Conservation (phyloP, 352 stramenopile species). For the Globisporangium abappressorium region DNA sequence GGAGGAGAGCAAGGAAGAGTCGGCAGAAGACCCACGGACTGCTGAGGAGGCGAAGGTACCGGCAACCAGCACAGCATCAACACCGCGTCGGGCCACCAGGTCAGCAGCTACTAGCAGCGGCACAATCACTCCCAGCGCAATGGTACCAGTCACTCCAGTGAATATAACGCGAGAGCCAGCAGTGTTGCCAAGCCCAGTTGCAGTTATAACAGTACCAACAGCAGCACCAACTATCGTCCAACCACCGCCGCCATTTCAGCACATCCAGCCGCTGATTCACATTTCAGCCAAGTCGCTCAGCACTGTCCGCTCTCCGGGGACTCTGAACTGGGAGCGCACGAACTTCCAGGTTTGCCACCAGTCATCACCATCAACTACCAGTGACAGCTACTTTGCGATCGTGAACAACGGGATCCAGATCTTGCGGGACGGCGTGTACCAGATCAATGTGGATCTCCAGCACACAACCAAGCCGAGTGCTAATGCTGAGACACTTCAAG, state of each 20-base stretch:
- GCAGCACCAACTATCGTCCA: not conserved
- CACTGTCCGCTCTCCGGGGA: conserved; percentile 17
- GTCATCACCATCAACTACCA: conserved; percentile 10
- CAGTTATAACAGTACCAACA: not conserved
- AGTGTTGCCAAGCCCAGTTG: not conserved
- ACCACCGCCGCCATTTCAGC: not conserved
- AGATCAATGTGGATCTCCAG: conserved; percentile 37
- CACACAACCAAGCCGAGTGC: conserved; percentile 8
- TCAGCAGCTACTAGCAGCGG: not conserved
- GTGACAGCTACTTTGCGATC: conserved; percentile 25
- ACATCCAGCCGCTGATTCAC: conserved; percentile 25
- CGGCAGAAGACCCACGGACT: not conserved
- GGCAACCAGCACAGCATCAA: not conserved
- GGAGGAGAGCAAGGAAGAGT: not conserved
- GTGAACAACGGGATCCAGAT: conserved; percentile 28
- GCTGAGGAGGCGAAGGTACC: not conserved
- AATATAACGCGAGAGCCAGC: not conserved
- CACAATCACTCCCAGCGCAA: not conserved
- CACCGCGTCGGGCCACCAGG: not conserved
- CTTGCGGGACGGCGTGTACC: conserved; percentile 21
- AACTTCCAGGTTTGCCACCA: not conserved
- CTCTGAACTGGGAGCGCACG: conserved; percentile 28
- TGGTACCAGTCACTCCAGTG: not conserved
- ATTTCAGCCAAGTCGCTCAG: conserved; percentile 13
- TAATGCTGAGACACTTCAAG: conserved; percentile 5